These are phyloP conservation scores for Priceomyces castillae DNA, from an alignment of 805 yeast genomes.

Conservation along the genomic window DNA sequence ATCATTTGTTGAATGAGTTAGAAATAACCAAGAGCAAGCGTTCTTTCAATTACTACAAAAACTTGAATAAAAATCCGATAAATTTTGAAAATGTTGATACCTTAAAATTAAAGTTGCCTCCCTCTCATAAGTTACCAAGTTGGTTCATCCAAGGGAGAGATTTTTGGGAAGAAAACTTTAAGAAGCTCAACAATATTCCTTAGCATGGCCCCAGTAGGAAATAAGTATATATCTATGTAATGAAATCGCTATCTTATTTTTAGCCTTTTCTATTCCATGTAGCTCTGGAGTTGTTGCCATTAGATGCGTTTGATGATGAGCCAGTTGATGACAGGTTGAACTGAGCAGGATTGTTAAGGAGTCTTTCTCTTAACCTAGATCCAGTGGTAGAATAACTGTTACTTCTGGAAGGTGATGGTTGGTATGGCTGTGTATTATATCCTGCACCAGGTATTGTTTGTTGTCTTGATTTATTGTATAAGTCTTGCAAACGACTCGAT, in stretches of 20 bases:
- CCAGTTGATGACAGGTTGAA: not conserved
- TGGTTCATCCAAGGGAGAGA: conserved; percentile 72
- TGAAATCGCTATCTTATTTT: conserved; percentile 1
- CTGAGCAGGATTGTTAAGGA: conserved; percentile 18
- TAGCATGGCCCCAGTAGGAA: conserved; percentile 1
- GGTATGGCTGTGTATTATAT: conserved; percentile 20
- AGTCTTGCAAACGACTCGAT: conserved; percentile 35
- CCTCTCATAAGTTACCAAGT: conserved; percentile 59
- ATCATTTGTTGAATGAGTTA: conserved; percentile 7
- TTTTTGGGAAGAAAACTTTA: conserved; percentile 56
- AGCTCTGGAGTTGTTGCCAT: conserved; percentile 13
- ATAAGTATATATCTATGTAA: not conserved
- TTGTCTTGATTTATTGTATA: conserved; percentile 40
- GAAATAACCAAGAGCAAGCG: conserved; percentile 19
- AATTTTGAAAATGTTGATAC: conserved; percentile 36
- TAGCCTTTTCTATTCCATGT: conserved; percentile 23
- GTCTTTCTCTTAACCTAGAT: conserved; percentile 27
- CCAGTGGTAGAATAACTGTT: conserved; percentile 27
- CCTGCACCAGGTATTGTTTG: conserved; percentile 35
- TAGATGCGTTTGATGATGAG: conserved; percentile 3
- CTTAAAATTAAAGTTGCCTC: conserved; percentile 53
- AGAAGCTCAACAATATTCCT: conserved; percentile 9
- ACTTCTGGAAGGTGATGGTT: conserved; percentile 18
- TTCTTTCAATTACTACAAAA: conserved; percentile 42
- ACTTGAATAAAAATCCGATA: conserved; percentile 29